A percentile compares a stretch with the other conserved stretches of the same genome.
These are phyloP conservation scores for Starmerella bombi DNA, from an alignment of 805 yeast genomes.

Conservation along the genomic window DNA sequence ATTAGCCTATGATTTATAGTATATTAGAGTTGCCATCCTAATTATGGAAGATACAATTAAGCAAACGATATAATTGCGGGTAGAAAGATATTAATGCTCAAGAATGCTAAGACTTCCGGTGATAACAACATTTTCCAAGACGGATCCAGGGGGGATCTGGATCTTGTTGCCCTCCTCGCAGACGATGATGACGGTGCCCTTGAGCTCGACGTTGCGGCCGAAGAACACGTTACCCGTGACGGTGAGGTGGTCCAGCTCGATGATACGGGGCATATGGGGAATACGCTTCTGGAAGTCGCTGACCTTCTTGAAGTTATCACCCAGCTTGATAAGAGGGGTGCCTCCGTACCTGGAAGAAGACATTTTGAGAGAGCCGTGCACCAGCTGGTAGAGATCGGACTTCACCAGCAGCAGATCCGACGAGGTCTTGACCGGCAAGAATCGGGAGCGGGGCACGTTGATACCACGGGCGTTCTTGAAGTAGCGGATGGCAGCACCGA, in stretches of 20 bases:
- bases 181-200: constrained; percentile 95
- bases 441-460: constrained; percentile 94
- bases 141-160: constrained; percentile 92
- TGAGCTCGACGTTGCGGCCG: constrained; percentile 80
- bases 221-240: constrained; percentile 91
- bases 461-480: constrained; percentile 93
- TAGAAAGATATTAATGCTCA: constrained; percentile 61
- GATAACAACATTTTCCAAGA: constrained; percentile 90
- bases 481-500: constrained; percentile 97
- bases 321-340: constrained; percentile 88
- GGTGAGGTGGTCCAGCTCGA: constrained; percentile 93
- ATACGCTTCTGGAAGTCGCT: constrained; percentile 79
- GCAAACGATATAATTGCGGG: no score
- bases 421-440: constrained; percentile 95
- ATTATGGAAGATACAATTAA: no score
- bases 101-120: constrained; percentile 92
- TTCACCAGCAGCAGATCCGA: constrained; percentile 89
- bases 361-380: constrained; percentile 79
- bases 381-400: constrained; percentile 80
- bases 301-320: constrained; percentile 93
- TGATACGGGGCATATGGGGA: constrained; percentile 88
- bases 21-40: no score
- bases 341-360: constrained; percentile 81
- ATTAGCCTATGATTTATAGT: no score
- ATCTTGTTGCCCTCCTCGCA: constrained; percentile 94